Base-by-base conservation (phyloP, 805 yeast genomes). In the Myxozyma kluyveri region DNA sequence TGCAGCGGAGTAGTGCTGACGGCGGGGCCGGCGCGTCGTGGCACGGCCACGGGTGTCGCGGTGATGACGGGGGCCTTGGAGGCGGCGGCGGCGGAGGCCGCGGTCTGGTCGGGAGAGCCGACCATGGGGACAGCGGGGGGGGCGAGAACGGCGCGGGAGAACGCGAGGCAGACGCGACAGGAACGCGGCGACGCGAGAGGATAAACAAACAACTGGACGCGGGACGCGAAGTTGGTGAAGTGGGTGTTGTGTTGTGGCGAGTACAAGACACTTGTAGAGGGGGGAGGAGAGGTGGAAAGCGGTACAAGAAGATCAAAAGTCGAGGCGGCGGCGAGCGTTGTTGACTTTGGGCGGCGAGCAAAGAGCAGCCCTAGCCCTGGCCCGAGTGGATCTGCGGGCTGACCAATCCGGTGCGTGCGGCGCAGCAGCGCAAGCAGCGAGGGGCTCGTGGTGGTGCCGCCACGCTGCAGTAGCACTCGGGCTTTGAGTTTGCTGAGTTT, bases 1-100 rank as follows among this genome's bases (percentile, higher is more conserved):
- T 35, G 38, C 21, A 31, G 33, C 17, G 44, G 19, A 21, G n/a
- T 5, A 21, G 42, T 29, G 42, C 29, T 10, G 29, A 4, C 12
- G 24, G 24, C 29, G 23, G 42, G 12, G n/a, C 7, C 18, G 27
- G 42, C 42, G 45, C 40, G 50, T 12, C 47, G 47, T 17, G 42
- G 47, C 14, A 49, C 51, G 3, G 33, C 46, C n/a, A 47, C 51
- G 14, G 52, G 47, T 17, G 44, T 49, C 38, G 52, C 47, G 24
- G 47, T 42, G 43, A 43, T 29, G 42, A 43, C 47, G 33, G 39
- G 38, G 19, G 39, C 23, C 7, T 39, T 42, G 17, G 31, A 14
- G 9, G 50, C 32, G 19, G 50, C 33, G 10, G 39, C 21, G 7
- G 18, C 39, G 39, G 19, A 12, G 19, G 19, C 19, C 10, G n/a